Base-by-base conservation (phyloP, 768 basidiomycete genomes). In the Kwoniella sp. region DNA sequence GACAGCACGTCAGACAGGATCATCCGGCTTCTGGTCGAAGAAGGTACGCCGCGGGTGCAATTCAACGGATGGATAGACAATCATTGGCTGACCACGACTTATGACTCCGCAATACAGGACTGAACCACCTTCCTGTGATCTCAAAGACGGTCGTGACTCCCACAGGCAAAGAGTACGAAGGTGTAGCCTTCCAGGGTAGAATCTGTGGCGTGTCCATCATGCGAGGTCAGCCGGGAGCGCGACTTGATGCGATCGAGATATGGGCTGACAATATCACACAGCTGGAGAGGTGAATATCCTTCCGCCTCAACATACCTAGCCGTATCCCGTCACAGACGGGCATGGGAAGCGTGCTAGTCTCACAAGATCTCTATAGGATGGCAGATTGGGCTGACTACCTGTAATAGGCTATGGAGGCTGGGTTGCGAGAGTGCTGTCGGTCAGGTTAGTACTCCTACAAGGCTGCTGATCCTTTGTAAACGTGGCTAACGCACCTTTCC, bases 151-250 rank as follows among this genome's bases (percentile, higher is more conserved):
- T 68, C 1, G 46, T 50, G 32, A 71, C 62, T 2, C 62, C 64
- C 46, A 85, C 74, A 83, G 91, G 91, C 45, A 81, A 83, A 45
- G 79, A 79, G 7, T 95, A 92, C 71, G 82, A 88, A 51, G 93
- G 93, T 15, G 89, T 96, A 1, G 86, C 89, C 0, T 99, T 99
- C 67, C 86, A 93, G 67, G 93, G 93, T 5, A 89, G 89, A 77
- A 93, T 96, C 57, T 93, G 91, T 66, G 91, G 91, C 14, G 91
- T 96, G 20, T 91, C 89, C 4, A 96, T 96, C 66, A 80, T 96
- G 65, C 80, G 93, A 14, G 93, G 93, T 59, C 89, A 93, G 83
- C 86, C 85, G 64, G 45, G 17, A 39, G 23, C 23, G 31, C 32
- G 5, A 5, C 5, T n/a, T n/a, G n/a, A 25, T 31, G 31, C 19